Evolutionary conservation across 495 filamentous ascomycete species (phyloP).

Genomic region (Pyrenopolyporus hunteri): DNA sequence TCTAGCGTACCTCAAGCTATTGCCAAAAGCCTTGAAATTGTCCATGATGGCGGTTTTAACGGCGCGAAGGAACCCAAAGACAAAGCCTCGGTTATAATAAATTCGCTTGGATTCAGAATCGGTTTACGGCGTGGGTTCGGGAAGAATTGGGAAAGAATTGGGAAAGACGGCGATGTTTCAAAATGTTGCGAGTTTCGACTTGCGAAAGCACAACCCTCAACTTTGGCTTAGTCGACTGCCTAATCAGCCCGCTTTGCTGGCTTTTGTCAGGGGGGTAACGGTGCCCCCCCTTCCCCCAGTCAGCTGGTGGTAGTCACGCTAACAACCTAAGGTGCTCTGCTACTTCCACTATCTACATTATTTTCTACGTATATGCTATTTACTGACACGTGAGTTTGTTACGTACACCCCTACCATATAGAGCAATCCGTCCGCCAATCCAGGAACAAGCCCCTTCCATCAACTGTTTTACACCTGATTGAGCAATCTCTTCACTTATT

Average conservation of each 20-base stretch:
- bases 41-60: conserved; percentile 58
- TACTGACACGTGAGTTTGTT: conserved; percentile 22
- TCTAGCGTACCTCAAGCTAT: conserved; percentile 40
- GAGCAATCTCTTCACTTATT: too few species aligned
- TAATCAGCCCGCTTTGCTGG: conserved; percentile 13
- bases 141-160: not conserved
- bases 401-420: conserved; percentile 1
- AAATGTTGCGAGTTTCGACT: conserved; percentile 6
- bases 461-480: not conserved
- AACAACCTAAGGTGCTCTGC: not conserved
- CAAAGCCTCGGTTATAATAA: not conserved
- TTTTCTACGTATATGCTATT: not conserved
- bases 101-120: too few species aligned
- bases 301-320: conserved; percentile 4
- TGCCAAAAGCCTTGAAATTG: conserved; percentile 67
- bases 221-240: conserved; percentile 19
- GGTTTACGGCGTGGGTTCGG: too few species aligned
- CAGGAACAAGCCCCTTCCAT: too few species aligned
- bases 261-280: conserved; percentile 24
- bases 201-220: conserved; percentile 1
- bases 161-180: conserved; percentile 10
- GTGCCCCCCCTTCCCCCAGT: not conserved
- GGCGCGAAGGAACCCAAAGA: not conserved
- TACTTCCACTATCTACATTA: too few species aligned
- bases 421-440: not conserved